Conservation (phyloP, 1,284 basidiomycete genomes). For the Tetrapyrgos nigripes region DNA sequence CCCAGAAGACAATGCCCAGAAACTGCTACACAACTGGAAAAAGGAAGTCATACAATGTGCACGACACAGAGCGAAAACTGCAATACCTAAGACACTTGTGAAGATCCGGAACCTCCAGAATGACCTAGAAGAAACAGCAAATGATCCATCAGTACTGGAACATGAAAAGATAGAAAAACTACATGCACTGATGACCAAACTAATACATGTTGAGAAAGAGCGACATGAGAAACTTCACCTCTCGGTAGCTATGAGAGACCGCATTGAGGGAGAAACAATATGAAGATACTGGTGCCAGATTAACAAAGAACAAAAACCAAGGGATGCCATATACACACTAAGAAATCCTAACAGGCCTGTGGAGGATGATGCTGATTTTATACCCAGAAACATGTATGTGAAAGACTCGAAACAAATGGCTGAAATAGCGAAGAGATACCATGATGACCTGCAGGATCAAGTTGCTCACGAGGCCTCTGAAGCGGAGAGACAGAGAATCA, state of each 20-base stretch:
- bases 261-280: conserved; percentile 29
- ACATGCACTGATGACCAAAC: conserved; percentile 1
- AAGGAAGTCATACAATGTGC: conserved; percentile 3
- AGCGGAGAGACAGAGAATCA: too few species aligned
- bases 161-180: background rate
- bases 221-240: conserved; percentile 7
- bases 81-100: background rate
- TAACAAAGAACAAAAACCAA: conserved; percentile 18
- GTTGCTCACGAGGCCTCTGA: too few species aligned
- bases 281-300: conserved; percentile 31
- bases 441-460: background rate
- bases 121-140: too few species aligned
- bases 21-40: conserved; percentile 4
- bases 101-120: conserved; percentile 15
- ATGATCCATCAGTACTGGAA: background rate
- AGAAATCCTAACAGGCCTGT: conserved; percentile 8
- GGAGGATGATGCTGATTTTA: too few species aligned
- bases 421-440: background rate
- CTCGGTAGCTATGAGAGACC: conserved; percentile 12
- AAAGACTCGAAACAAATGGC: background rate
- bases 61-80: background rate
- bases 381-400: background rate
- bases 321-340: conserved; percentile 16
- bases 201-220: conserved; percentile 12
- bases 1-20: conserved; percentile 12